Conservation (phyloP, 768 basidiomycete genomes). For the Candolleomyces eurysporus region DNA sequence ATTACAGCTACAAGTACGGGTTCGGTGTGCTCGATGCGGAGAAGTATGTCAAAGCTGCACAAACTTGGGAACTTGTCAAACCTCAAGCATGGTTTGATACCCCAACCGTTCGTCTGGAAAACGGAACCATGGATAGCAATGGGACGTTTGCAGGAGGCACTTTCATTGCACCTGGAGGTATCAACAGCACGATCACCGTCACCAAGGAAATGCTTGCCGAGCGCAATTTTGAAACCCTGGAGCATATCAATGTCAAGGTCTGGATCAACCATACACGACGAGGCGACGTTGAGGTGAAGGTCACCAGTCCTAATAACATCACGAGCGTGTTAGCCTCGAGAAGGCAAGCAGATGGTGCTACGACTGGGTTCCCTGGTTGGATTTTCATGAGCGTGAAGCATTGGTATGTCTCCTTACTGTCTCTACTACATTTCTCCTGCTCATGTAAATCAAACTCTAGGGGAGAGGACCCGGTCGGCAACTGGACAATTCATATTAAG, state of each 20-base stretch:
- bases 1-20: conserved; percentile 88
- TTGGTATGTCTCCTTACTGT: conserved; percentile 56
- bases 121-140: conserved; percentile 54
- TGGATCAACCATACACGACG: conserved; percentile 87
- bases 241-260: conserved; percentile 90
- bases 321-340: conserved; percentile 78
- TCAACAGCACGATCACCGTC: conserved; percentile 62
- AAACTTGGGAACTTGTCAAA: conserved; percentile 84
- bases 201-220: conserved; percentile 63
- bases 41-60: conserved; percentile 75
- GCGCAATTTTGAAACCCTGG: conserved; percentile 83
- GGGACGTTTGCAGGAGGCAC: conserved; percentile 62
- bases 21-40: conserved; percentile 88
- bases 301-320: conserved; percentile 82
- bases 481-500: conserved; percentile 85
- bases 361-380: conserved; percentile 87
- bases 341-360: conserved; percentile 62
- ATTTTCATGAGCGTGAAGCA: conserved; percentile 98
- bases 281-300: conserved; percentile 92
- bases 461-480: conserved; percentile 89
- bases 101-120: conserved; percentile 63
- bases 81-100: conserved; percentile 91
- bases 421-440: conserved; percentile 1
- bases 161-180: conserved; percentile 62
- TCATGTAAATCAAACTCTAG: conserved; percentile 39